Evolutionary conservation across 257 asterid species (phyloP).

Genomic region (Ocimum tenuiflorum): DNA sequence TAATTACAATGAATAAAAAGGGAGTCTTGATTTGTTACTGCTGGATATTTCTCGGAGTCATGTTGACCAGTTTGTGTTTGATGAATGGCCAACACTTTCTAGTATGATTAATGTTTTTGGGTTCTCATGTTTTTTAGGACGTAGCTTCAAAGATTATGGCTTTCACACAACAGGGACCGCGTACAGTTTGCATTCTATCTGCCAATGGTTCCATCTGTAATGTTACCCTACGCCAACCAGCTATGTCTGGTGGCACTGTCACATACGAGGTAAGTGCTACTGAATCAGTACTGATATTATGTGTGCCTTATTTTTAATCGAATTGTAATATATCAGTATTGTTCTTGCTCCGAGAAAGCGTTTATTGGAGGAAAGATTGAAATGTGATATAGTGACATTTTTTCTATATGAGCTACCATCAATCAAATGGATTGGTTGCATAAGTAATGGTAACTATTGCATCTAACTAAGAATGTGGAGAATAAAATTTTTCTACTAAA

Average conservation of each 20-base stretch:
- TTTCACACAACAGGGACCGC: conserved; percentile 78
- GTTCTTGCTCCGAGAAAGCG: background rate
- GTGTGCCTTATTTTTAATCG: background rate
- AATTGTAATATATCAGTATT: background rate
- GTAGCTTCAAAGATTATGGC: conserved; percentile 59
- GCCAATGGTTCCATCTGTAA: conserved; percentile 67
- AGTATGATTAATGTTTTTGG: conserved; percentile 1
- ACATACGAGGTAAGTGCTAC: conserved; percentile 55
- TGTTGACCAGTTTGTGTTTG: background rate
- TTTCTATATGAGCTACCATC: background rate
- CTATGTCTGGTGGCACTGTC: conserved; percentile 54
- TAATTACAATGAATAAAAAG: no score
- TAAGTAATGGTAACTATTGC: background rate
- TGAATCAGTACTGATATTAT: background rate
- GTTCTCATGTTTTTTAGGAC: conserved; percentile 43
- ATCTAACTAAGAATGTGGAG: background rate
- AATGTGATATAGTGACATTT: background rate
- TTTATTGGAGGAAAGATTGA: background rate
- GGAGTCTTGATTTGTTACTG: no score
- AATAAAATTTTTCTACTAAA: background rate
- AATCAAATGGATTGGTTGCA: background rate
- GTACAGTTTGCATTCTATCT: conserved; percentile 69
- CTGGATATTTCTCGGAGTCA: background rate
- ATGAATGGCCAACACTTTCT: background rate
- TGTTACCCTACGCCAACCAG: conserved; percentile 65